These are phyloP conservation scores for Erodium maritimum DNA, from an alignment of 345 rosid genomes.

Conservation along the genomic window DNA sequence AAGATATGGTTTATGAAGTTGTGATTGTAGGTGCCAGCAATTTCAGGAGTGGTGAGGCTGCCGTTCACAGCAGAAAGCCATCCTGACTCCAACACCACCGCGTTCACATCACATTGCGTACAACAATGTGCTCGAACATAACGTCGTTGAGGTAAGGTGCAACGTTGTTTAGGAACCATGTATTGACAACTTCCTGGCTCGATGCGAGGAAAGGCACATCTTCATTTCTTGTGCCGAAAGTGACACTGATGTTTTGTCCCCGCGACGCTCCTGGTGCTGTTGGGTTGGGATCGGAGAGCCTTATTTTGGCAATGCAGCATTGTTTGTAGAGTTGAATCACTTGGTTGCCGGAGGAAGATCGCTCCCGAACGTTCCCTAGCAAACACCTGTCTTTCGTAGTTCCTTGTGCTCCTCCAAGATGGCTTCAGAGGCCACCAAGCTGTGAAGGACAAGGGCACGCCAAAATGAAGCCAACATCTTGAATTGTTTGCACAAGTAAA, in stretches of 20 bases:
- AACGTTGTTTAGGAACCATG: conserved; percentile 6
- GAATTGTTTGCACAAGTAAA: background rate
- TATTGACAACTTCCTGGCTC: conserved; percentile 1
- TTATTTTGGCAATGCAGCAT: conserved; percentile 1
- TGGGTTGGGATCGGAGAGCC: conserved; percentile 11
- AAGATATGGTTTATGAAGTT: conserved; percentile 10
- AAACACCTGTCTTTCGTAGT: conserved; percentile 7
- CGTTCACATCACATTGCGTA: conserved; percentile 20
- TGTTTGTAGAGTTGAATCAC: conserved; percentile 9
- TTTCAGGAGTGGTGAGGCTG: conserved; percentile 8
- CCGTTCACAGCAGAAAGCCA: conserved; percentile 38
- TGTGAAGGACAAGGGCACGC: background rate
- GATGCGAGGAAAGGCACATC: conserved; percentile 10
- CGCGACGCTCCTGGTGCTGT: conserved; percentile 6
- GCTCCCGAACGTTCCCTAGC: conserved; percentile 7
- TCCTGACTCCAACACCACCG: conserved; percentile 18
- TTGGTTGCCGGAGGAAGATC: conserved; percentile 10
- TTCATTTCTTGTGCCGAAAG: conserved; percentile 6
- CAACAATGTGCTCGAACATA: background rate
- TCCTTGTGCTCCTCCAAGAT: background rate
- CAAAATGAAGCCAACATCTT: background rate
- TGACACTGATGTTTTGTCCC: conserved; percentile 3
- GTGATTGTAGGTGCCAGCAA: conserved; percentile 12
- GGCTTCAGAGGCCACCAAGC: background rate
- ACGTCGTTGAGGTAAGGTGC: conserved; percentile 3